phyloP scores from a whole-genome alignment of 495 filamentous ascomycete species.

The Aspergillus nanangensis region DNA sequence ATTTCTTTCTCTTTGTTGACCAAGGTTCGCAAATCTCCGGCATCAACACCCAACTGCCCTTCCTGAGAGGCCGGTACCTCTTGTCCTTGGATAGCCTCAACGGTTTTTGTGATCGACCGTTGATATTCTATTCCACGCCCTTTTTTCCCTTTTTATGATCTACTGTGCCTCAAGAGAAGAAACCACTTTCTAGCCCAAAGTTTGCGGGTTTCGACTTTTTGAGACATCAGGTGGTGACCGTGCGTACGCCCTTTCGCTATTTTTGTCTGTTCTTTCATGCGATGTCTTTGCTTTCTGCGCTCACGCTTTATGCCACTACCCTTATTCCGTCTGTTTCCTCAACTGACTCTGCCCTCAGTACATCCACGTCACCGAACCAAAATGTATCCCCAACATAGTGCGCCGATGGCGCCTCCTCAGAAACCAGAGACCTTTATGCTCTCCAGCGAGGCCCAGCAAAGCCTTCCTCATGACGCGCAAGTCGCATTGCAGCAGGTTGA shows the following conservation, averaged over 20 bases:
- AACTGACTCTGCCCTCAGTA: not conserved
- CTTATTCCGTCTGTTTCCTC: not conserved
- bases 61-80: constrained; percentile 39
- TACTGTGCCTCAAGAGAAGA: too few species aligned
- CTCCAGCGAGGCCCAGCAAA: constrained; percentile 92
- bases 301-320: too few species aligned
- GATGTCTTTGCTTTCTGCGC: not conserved
- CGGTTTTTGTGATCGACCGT: constrained; percentile 6
- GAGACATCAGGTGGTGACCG: constrained; percentile 10
- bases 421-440: constrained; percentile 99
- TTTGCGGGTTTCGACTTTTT: constrained; percentile 2
- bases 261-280: not conserved
- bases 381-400: constrained; percentile 51
- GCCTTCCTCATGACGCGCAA: constrained; percentile 91
- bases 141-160: too few species aligned
- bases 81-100: constrained; percentile 18
- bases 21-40: constrained; percentile 10
- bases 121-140: too few species aligned
- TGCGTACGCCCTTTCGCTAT: constrained; percentile 15
- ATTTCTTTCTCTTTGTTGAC: constrained; percentile 25
- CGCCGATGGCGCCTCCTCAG: constrained; percentile 66
- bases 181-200: constrained; percentile 1
- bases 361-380: constrained; percentile 1
- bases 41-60: constrained; percentile 16
- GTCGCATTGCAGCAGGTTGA: constrained; percentile 97